Evolutionary conservation across 2,329 filamentous ascomycete species (phyloP).

Genomic region (Fusarium sp.): DNA sequence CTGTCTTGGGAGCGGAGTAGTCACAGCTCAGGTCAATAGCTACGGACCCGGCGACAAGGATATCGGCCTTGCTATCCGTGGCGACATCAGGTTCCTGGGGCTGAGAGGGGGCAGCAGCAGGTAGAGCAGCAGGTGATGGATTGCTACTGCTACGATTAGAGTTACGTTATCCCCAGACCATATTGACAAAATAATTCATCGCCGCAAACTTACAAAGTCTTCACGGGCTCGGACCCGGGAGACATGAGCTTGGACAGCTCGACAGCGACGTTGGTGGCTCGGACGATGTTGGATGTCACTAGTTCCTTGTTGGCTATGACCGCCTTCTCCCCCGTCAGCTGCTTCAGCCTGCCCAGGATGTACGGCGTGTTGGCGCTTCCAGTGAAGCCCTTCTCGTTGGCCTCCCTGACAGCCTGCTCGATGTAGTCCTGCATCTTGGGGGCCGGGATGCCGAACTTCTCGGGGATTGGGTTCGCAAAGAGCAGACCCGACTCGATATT

Average conservation of each 20-base stretch:
- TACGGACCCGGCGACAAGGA: slow-evolving; percentile 90
- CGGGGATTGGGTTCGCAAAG: slow-evolving; percentile 88
- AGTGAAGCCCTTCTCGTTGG: slow-evolving; percentile 67
- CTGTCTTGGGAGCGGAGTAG: slow-evolving; percentile 54
- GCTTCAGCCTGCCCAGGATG: slow-evolving; percentile 78
- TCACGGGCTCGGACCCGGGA: slow-evolving; percentile 41
- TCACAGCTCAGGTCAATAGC: slow-evolving; percentile 90
- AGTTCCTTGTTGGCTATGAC: slow-evolving; percentile 76
- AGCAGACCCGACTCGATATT: slow-evolving; percentile 79
- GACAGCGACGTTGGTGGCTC: slow-evolving; percentile 62
- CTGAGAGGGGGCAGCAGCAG: slow-evolving; percentile 30
- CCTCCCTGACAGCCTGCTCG: slow-evolving; percentile 70
- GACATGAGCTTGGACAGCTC: slow-evolving; percentile 59
- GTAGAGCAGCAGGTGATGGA: slow-evolving; percentile 32
- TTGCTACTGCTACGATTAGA: slow-evolving; percentile 51
- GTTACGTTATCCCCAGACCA: slow-evolving; percentile 34
- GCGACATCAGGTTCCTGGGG: slow-evolving; percentile 23
- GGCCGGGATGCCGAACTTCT: slow-evolving; percentile 72
- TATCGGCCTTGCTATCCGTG: slow-evolving; percentile 57
- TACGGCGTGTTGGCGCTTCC: slow-evolving; percentile 87
- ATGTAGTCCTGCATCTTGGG: slow-evolving; percentile 74
- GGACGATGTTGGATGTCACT: slow-evolving; percentile 61
- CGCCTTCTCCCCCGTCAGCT: slow-evolving; percentile 75
- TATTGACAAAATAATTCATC: slow-evolving; percentile 3
- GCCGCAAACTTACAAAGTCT: slow-evolving; percentile 50